Evolutionary conservation across 2,329 filamentous ascomycete species (phyloP).

Genomic region (Saccharata proteae): DNA sequence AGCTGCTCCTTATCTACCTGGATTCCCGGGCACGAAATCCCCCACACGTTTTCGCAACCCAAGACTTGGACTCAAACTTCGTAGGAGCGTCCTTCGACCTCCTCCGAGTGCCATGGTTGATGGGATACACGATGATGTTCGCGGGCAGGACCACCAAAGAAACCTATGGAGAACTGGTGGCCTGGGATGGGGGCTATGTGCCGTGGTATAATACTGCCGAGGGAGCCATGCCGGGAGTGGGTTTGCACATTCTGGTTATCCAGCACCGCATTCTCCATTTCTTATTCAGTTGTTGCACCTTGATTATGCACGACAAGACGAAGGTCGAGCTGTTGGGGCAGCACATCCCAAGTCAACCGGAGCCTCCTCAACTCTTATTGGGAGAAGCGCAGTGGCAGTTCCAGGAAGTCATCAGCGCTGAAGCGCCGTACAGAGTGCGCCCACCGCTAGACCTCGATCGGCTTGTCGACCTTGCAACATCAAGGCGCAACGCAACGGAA

Average conservation of each 20-base stretch:
- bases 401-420: slow-evolving; percentile 30
- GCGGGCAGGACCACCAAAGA: slow-evolving; percentile 16
- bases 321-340: slow-evolving; percentile 16
- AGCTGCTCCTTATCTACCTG: slow-evolving; percentile 37
- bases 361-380: slow-evolving; percentile 24
- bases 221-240: slow-evolving; percentile 34
- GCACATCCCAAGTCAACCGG: slow-evolving; percentile 24
- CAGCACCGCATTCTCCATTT: slow-evolving; percentile 39
- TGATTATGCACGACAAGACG: slow-evolving; percentile 41
- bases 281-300: slow-evolving; percentile 34
- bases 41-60: slow-evolving; percentile 36
- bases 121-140: slow-evolving; percentile 24
- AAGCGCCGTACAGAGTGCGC: slow-evolving; percentile 43
- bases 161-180: slow-evolving; percentile 27
- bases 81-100: slow-evolving; percentile 17
- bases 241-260: slow-evolving; percentile 38
- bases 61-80: slow-evolving; percentile 28
- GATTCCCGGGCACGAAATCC: slow-evolving; percentile 38
- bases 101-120: slow-evolving; percentile 17
- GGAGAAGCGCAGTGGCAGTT: slow-evolving; percentile 21
- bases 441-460: slow-evolving; percentile 33
- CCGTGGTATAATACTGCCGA: slow-evolving; percentile 21
- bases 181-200: slow-evolving; percentile 25
- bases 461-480: slow-evolving; percentile 33
- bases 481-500: slow-evolving; percentile 30